These are phyloP conservation scores for Pelargonium australe DNA, from an alignment of 441 rosid species.

Conservation along the genomic window DNA sequence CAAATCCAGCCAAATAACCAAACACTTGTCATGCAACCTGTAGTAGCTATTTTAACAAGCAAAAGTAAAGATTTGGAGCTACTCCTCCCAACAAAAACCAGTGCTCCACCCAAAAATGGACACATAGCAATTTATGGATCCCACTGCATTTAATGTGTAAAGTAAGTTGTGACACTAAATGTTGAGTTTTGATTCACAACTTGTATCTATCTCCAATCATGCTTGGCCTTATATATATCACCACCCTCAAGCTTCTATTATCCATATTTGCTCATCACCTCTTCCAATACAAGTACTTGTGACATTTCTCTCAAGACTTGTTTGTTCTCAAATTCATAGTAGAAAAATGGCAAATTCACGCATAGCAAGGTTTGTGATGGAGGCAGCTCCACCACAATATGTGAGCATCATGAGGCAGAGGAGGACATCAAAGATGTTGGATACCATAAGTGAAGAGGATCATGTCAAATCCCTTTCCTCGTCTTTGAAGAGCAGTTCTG, in stretches of 20 bases:
- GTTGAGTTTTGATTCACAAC: slow-evolving; percentile 21
- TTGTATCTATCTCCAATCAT: slow-evolving; percentile 6
- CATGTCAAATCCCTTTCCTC: slow-evolving; percentile 27
- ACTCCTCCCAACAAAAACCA: slow-evolving; percentile 25
- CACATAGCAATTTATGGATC: no score
- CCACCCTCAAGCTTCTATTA: slow-evolving; percentile 2
- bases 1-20: no score
- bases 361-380: slow-evolving; percentile 60
- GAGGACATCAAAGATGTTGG: slow-evolving; percentile 62
- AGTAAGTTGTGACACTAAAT: background rate
- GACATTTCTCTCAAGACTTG: background rate
- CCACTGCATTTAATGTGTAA: background rate
- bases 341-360: slow-evolving; percentile 57
- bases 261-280: background rate
- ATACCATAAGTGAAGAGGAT: slow-evolving; percentile 83
- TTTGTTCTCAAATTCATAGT: background rate
- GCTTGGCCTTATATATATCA: slow-evolving; percentile 29
- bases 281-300: background rate
- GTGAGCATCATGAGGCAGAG: slow-evolving; percentile 62
- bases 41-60: slow-evolving; percentile 8
- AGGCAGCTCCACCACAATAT: slow-evolving; percentile 84
- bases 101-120: background rate
- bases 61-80: slow-evolving; percentile 29
- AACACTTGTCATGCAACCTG: background rate
- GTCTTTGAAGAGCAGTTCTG: slow-evolving; percentile 20